Evolutionary conservation across 805 yeast genomes (phyloP).

Genomic region (Wickerhamiella lipophila): DNA sequence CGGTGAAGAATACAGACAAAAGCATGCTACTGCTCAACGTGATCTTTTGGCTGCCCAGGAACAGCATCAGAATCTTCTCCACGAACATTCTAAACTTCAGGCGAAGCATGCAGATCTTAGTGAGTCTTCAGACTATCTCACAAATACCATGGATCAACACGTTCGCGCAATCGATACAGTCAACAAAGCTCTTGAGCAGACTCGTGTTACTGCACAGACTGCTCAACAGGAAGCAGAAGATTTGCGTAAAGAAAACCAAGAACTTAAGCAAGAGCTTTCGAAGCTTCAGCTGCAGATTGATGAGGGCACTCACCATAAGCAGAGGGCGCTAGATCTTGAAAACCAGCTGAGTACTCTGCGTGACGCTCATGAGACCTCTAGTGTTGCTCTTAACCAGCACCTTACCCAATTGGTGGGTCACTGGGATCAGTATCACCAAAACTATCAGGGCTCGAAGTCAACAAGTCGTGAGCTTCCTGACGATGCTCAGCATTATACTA

Average conservation of each 20-base stretch:
- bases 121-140: constrained; percentile 14
- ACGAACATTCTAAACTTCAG: constrained; percentile 11
- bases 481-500: constrained; percentile 10
- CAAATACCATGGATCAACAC: constrained; percentile 18
- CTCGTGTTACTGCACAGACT: constrained; percentile 15
- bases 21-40: constrained; percentile 15
- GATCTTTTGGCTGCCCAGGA: constrained; percentile 16
- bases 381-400: constrained; percentile 13
- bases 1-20: constrained; percentile 16
- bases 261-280: constrained; percentile 18
- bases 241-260: constrained; percentile 17
- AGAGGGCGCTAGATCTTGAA: background rate
- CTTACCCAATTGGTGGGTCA: constrained; percentile 12
- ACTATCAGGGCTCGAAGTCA: background rate
- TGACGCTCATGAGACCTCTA: background rate
- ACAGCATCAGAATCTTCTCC: constrained; percentile 14
- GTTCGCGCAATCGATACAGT: constrained; percentile 16
- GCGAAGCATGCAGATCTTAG: constrained; percentile 15
- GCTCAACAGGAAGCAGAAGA: constrained; percentile 9
- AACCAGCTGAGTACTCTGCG: constrained; percentile 1
- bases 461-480: background rate
- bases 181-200: constrained; percentile 17
- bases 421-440: constrained; percentile 15
- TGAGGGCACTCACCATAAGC: constrained; percentile 19
- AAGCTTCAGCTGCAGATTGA: constrained; percentile 15